Evolutionary conservation across 139 green algal species (phyloP), one percentile per base, ranked within the genome.

Genomic region (Gonium pectorale): DNA sequence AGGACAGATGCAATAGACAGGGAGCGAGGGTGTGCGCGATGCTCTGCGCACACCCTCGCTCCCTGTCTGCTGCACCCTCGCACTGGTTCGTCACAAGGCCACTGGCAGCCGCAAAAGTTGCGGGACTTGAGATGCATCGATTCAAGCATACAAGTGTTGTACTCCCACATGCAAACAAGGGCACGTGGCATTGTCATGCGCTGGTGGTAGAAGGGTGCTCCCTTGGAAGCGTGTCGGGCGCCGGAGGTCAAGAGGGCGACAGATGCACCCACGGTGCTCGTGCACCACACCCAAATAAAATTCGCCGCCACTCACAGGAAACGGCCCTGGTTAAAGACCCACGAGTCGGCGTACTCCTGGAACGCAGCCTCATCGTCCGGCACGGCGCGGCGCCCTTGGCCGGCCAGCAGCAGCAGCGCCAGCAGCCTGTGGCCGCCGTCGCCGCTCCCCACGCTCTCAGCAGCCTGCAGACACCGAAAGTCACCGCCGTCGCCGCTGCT

Each of bases 231-330:
- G 21, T 31, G n/a, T n/a, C 6, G 41, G 27, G 44, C 27, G 7
- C 29, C 26, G 69, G 8, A 78, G 3, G 69, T 27, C 67, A 75
- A 4, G 21, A 22, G 19, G 11, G 13, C 8, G 33, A 56, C 41
- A 22, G 8, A 21, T n/a, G n/a, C n/a, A n/a, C n/a, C n/a, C n/a
- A 35, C 41, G 15, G 21, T 21, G 59, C 22, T 41, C 67, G 21
- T 41, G 22, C 40, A n/a, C 37, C 38, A 35, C 6, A 52, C 27
- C 26, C 52, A 13, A 37, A 51, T 6, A 1, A 21, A n/a, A n/a
- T n/a, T n/a, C n/a, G 37, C 3, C 67, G 40, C 26, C 15, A 73
- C 77, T 66, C 43, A 83, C 77, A 83, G n/a, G 43, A 73, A 8
- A 0, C 8, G 43, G 17, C 21, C 46, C 9, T 62, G 62, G 0